Conservation (phyloP, 768 basidiomycete genomes). For the Pholiota microspora region DNA sequence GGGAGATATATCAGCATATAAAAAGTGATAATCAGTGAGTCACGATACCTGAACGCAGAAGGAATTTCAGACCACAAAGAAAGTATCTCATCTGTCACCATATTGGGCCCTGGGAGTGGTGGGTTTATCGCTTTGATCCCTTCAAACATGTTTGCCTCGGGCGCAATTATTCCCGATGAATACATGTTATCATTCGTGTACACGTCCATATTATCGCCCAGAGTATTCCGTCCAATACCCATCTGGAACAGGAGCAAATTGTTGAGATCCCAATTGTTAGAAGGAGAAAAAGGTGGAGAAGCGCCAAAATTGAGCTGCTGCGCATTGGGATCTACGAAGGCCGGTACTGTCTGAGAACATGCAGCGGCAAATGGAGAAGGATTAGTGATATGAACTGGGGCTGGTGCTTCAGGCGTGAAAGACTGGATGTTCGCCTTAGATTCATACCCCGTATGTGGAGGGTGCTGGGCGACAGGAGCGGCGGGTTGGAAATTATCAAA, state of each 20-base stretch:
- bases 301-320: not conserved
- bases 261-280: slow-evolving; percentile 21
- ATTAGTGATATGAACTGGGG: not conserved
- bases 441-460: not conserved
- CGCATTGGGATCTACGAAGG: not conserved
- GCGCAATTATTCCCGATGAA: slow-evolving; percentile 1
- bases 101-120: not conserved
- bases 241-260: slow-evolving; percentile 24
- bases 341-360: not conserved
- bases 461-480: not conserved
- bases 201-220: slow-evolving; percentile 1
- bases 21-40: no score
- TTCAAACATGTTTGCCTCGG: slow-evolving; percentile 1
- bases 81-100: slow-evolving; percentile 37
- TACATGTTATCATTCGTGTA: slow-evolving; percentile 1
- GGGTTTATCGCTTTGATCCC: not conserved
- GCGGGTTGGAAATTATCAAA: slow-evolving; percentile 40
- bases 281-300: not conserved
- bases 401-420: not conserved
- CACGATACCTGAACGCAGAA: slow-evolving; percentile 50
- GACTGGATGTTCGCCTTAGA: not conserved
- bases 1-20: not conserved
- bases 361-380: not conserved
- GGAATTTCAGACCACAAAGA: slow-evolving; percentile 58
- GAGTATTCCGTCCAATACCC: slow-evolving; percentile 11